Percentiles rank a stretch among this genome's conserved stretches.
Conservation (phyloP, 2,329 filamentous ascomycete genomes). For the Xylariaceae sp. region DNA sequence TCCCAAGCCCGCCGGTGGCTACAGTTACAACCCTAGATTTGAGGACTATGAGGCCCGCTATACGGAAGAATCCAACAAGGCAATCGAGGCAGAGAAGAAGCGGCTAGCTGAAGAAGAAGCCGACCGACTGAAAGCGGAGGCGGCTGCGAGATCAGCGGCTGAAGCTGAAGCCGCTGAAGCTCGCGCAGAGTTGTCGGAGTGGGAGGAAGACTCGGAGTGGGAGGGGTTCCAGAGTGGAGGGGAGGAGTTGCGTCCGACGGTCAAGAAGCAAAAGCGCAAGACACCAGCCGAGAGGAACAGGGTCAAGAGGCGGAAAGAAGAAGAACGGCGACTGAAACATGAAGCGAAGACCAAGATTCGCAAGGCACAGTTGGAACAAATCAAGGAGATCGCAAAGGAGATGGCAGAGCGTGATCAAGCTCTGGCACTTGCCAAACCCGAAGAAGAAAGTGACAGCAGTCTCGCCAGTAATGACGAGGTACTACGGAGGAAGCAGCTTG, state of each 20-base stretch:
- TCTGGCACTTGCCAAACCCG: constrained; percentile 38
- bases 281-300: constrained; percentile 82
- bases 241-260: constrained; percentile 58
- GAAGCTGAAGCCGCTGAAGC: constrained; percentile 69
- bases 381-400: constrained; percentile 65
- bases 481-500: constrained; percentile 67
- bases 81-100: constrained; percentile 71
- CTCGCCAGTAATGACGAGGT: constrained; percentile 49
- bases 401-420: constrained; percentile 52
- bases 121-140: constrained; percentile 62
- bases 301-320: constrained; percentile 81
- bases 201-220: constrained; percentile 88
- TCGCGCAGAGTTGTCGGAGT: constrained; percentile 60
- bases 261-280: constrained; percentile 78
- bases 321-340: constrained; percentile 70
- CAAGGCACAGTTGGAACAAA: constrained; percentile 63
- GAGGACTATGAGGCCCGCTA: constrained; percentile 78
- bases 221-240: constrained; percentile 81
- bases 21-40: constrained; percentile 89
- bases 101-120: constrained; percentile 62
- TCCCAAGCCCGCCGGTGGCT: constrained; percentile 70
- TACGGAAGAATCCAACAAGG: constrained; percentile 68
- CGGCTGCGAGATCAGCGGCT: constrained; percentile 63
- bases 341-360: constrained; percentile 69
- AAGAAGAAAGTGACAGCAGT: constrained; percentile 45